phyloP scores from a whole-genome alignment of 352 stramenopile species.

The Blastocystis sp. region DNA sequence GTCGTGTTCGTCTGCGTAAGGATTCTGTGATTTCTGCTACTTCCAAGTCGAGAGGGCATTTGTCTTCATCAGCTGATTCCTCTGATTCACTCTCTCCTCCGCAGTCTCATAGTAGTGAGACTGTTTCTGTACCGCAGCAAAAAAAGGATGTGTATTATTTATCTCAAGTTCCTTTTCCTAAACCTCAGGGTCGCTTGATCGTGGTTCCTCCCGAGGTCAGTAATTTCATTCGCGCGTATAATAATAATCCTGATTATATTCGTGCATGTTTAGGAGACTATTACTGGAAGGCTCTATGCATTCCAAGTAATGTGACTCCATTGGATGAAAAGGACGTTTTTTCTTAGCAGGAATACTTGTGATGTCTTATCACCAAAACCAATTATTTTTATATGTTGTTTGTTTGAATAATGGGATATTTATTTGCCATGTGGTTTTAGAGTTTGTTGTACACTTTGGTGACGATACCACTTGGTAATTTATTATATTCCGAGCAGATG shows the following conservation, averaged over 20 bases:
- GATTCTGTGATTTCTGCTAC: background rate
- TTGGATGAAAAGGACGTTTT: background rate
- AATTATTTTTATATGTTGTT: no score
- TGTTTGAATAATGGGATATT: no score
- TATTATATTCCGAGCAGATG: no score
- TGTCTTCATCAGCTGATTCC: background rate
- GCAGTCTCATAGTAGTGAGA: background rate
- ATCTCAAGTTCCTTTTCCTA: background rate
- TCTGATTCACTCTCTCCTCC: background rate
- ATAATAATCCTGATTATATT: background rate
- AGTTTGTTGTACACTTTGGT: no score
- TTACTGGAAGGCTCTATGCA: background rate
- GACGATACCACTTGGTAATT: no score
- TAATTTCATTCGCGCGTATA: background rate
- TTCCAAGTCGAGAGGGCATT: background rate
- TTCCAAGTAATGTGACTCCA: background rate
- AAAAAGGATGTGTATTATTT: background rate
- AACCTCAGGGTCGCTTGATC: background rate
- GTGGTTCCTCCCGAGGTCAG: background rate
- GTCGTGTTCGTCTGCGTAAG: background rate
- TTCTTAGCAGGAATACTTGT: background rate
- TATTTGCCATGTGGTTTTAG: no score
- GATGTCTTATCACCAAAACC: no score
- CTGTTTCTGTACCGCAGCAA: background rate
- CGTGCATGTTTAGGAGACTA: slow-evolving; percentile 6